Evolutionary conservation across 352 stramenopile genomes (phyloP).

Genomic region (Phytophthora crassamura): DNA sequence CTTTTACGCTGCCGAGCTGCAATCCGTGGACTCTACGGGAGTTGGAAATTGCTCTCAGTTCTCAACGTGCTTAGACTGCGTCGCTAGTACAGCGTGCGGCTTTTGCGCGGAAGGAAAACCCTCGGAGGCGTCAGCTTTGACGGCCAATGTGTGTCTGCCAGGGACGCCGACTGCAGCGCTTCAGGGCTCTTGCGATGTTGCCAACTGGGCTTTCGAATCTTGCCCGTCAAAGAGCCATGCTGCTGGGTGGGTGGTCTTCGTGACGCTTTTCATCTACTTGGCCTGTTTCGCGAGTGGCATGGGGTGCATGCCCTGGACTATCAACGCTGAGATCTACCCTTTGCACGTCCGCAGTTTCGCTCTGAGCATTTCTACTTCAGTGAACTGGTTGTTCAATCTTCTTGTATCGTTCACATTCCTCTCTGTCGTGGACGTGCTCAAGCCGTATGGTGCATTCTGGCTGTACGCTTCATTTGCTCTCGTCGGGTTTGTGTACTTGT

Average conservation of each 20-base stretch:
- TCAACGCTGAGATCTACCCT: constrained; percentile 97
- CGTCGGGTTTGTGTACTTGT: constrained; percentile 83
- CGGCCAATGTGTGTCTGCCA: constrained; percentile 38
- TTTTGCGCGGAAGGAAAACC: constrained; percentile 32
- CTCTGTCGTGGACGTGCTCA: constrained; percentile 72
- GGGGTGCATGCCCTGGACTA: constrained; percentile 94
- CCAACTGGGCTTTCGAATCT: constrained; percentile 55
- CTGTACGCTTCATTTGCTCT: constrained; percentile 88
- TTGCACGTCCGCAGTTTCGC: constrained; percentile 88
- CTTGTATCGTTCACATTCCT: constrained; percentile 95
- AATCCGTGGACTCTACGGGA: constrained; percentile 25
- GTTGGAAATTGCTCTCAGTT: constrained; percentile 46
- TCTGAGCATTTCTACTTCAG: constrained; percentile 89
- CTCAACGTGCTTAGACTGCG: constrained; percentile 74
- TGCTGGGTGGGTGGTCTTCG: constrained; percentile 65
- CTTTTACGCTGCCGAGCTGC: constrained; percentile 39
- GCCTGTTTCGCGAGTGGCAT: constrained; percentile 85
- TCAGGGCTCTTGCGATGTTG: constrained; percentile 27
- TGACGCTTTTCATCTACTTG: constrained; percentile 76
- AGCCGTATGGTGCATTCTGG: constrained; percentile 90
- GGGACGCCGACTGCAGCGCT: constrained; percentile 24
- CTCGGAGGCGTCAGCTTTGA: neutral
- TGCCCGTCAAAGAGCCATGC: constrained; percentile 51
- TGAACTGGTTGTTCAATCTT: constrained; percentile 94
- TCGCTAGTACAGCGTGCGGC: constrained; percentile 63